Evolutionary conservation across 2,329 filamentous ascomycete species (phyloP), one percentile per base, ranked within the genome.

Genomic region (Thielaviopsis populi): DNA sequence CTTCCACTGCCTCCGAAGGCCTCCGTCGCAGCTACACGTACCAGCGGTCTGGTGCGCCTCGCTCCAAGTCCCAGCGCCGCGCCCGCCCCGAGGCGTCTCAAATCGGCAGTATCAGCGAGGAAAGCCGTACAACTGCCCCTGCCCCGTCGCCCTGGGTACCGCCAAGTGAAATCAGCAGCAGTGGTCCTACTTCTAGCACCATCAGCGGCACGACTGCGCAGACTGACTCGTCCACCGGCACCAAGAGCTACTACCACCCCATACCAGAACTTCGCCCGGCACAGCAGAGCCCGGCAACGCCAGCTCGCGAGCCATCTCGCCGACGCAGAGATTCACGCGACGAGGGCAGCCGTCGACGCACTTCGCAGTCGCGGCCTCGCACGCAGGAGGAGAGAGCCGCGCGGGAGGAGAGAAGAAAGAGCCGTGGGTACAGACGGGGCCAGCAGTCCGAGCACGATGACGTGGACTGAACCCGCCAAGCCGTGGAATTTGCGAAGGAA

Each of bases 181-280:
- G 42, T 30, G 41, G 24, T 37, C 50, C 62, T 27, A 46, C 59
- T 19, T 53, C 59, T 48, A 65, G 59, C 53, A 61, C 59, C 22
- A 65, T 65, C 33, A 68, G 68, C 61, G 66, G 66, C 53, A 50
- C 60, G 3, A 70, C 71, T 2, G 59, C 59, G 1, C 59, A 50
- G 19, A 63, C 64, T 2, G 72, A 72, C 54, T 78, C 77, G 70
- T 80, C 83, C 1, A 68, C 79, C 8, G 81, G 81, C 37, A 83
- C 80, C 68, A 83, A 83, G 76, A 77, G 79, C 43, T 83, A 84
- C 69, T 75, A 75, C 68, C 80, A 83, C 68, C 72, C 78, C 43
- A 80, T 82, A 70, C 81, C 81, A 1, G 80, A 81, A 67, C 70
- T 81, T 68, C 75, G 66, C 68, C 72, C 62, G 72, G 66, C 33